A percentile compares a stretch with the other conserved stretches of the same genome.
Evolutionary conservation across 2,329 filamentous ascomycete species (phyloP).

Genomic region (Sarocladium oryzae): DNA sequence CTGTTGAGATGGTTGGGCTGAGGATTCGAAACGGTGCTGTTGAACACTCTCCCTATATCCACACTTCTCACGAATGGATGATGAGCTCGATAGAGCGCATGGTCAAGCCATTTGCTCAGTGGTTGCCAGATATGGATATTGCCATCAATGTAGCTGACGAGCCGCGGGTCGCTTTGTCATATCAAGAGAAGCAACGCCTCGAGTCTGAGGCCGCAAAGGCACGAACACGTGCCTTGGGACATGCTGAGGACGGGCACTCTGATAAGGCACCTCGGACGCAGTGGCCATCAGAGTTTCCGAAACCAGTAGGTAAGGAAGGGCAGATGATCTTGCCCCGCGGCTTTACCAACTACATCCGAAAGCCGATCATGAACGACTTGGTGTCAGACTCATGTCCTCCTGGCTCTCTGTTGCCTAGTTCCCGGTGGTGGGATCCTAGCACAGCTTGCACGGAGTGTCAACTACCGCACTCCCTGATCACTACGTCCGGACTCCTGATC

Average conservation of each 20-base stretch:
- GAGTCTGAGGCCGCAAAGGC: conserved; percentile 48
- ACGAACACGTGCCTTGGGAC: conserved; percentile 34
- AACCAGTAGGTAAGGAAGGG: conserved; percentile 6
- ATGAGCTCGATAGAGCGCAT: conserved; percentile 46
- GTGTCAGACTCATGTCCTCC: conserved; percentile 37
- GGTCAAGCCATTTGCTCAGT: conserved; percentile 60
- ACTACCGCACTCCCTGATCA: conserved; percentile 26
- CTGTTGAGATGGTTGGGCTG: conserved; percentile 34
- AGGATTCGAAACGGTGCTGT: conserved; percentile 58
- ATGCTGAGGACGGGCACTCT: neutral
- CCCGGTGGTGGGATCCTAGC: conserved; percentile 33
- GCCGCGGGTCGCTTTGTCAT: conserved; percentile 50
- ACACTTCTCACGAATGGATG: conserved; percentile 27
- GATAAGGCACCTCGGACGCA: conserved; percentile 1
- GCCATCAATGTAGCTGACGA: conserved; percentile 70
- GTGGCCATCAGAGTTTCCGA: conserved; percentile 15
- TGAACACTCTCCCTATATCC: conserved; percentile 25
- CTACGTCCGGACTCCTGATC: conserved; percentile 33
- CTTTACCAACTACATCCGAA: conserved; percentile 17
- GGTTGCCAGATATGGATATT: conserved; percentile 72
- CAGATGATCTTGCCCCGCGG: neutral
- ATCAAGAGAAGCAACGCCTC: conserved; percentile 45
- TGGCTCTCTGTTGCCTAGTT: conserved; percentile 34
- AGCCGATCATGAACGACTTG: conserved; percentile 28
- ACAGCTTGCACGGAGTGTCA: conserved; percentile 26